These are phyloP conservation scores for Rhodotorula babjevae DNA, from an alignment of 768 basidiomycete genomes.

Conservation along the genomic window DNA sequence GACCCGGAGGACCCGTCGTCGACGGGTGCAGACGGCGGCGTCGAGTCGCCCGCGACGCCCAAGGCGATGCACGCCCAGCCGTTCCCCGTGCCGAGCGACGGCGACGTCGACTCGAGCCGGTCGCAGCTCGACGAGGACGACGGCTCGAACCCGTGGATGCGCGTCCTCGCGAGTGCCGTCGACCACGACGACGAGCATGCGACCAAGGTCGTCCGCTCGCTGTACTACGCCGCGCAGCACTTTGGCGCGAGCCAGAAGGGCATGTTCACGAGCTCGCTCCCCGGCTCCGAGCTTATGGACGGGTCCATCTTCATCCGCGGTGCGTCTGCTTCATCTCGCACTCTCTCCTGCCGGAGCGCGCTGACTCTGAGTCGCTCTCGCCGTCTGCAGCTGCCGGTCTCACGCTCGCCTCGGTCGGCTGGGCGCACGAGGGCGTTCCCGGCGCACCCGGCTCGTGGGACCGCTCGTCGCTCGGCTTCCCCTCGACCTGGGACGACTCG, in stretches of 20 bases:
- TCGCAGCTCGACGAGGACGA: background rate
- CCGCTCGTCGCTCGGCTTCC: constrained; percentile 36
- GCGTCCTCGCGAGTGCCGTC: constrained; percentile 23
- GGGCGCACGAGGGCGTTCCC: constrained; percentile 39
- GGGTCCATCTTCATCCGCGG: constrained; percentile 41
- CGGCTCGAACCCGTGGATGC: constrained; percentile 31
- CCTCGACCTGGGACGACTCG: constrained; percentile 33
- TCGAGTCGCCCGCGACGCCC: constrained; percentile 15
- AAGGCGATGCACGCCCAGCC: background rate
- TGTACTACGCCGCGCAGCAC: constrained; percentile 39
- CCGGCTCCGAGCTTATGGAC: constrained; percentile 38
- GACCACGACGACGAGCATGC: constrained; percentile 42
- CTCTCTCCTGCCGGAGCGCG: background rate
- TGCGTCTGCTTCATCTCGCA: constrained; percentile 3
- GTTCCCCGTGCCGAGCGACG: too few relatives aligned
- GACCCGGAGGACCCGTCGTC: background rate
- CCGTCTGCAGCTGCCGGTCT: constrained; percentile 34
- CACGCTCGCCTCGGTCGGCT: constrained; percentile 38
- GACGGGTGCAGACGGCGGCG: background rate
- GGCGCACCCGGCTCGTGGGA: constrained; percentile 35
- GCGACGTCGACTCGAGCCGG: too few relatives aligned
- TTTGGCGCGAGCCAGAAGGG: constrained; percentile 35
- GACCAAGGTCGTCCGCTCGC: constrained; percentile 39
- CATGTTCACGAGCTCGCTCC: constrained; percentile 18
- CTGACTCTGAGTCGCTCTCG: too few relatives aligned